phyloP scores from a whole-genome alignment of 352 stramenopile genomes.

The Pythium brassicae region DNA sequence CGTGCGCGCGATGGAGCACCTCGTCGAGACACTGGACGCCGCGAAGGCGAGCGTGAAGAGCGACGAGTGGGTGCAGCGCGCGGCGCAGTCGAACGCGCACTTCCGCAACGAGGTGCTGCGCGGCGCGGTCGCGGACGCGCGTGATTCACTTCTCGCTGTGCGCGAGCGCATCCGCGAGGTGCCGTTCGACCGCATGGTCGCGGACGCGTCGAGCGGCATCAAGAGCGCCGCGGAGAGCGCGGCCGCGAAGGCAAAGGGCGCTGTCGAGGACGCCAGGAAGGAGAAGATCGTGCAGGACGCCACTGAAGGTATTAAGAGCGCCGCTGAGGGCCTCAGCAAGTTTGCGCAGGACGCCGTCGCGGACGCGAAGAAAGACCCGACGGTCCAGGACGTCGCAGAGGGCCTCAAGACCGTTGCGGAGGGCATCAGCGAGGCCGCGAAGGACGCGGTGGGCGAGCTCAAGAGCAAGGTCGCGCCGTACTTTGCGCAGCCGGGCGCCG shows the following conservation, averaged over 20 bases:
- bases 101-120: constrained; percentile 43
- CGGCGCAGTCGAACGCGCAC: constrained; percentile 40
- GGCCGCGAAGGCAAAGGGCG: background rate
- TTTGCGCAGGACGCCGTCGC: constrained; percentile 8
- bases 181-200: constrained; percentile 73
- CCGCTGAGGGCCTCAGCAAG: constrained; percentile 11
- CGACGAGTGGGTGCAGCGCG: constrained; percentile 52
- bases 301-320: constrained; percentile 6
- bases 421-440: constrained; percentile 10
- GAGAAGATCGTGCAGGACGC: constrained; percentile 10
- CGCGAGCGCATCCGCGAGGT: constrained; percentile 69
- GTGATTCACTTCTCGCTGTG: constrained; percentile 40
- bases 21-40: constrained; percentile 65
- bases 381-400: constrained; percentile 6
- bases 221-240: constrained; percentile 9
- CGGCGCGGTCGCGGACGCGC: constrained; percentile 42
- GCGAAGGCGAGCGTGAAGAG: constrained; percentile 78
- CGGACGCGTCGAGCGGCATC: constrained; percentile 35
- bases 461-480: constrained; percentile 34
- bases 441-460: constrained; percentile 10
- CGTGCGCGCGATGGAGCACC: constrained; percentile 70
- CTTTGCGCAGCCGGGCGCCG: constrained; percentile 9
- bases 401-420: constrained; percentile 8
- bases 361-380: constrained; percentile 7
- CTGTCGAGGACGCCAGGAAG: constrained; percentile 10